Evolutionary conservation across 805 yeast species (phyloP).

Genomic region (Saturnispora silvae): DNA sequence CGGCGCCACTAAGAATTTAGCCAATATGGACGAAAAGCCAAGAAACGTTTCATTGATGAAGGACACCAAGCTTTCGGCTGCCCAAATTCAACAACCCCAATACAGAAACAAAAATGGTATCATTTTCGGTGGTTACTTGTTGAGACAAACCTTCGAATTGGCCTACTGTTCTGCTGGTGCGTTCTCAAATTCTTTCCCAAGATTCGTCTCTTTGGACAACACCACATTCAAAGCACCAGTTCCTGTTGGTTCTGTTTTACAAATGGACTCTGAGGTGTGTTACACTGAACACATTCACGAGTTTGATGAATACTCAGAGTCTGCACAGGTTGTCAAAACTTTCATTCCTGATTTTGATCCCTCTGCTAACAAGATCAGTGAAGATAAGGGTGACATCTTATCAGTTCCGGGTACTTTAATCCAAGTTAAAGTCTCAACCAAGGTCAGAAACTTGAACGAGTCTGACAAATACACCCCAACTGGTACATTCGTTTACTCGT

Average conservation of each 20-base stretch:
- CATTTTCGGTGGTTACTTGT: slow-evolving; percentile 90
- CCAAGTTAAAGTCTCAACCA: slow-evolving; percentile 82
- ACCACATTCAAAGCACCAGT: slow-evolving; percentile 91
- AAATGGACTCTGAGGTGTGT: slow-evolving; percentile 71
- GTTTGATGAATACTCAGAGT: slow-evolving; percentile 18
- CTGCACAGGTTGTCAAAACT: slow-evolving; percentile 16
- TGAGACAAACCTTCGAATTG: slow-evolving; percentile 86
- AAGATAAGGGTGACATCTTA: slow-evolving; percentile 47
- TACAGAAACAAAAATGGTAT: slow-evolving; percentile 90
- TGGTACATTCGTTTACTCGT: slow-evolving; percentile 83
- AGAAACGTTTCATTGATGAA: slow-evolving; percentile 52
- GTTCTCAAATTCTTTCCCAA: slow-evolving; percentile 72
- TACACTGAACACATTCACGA: slow-evolving; percentile 72
- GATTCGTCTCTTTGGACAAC: slow-evolving; percentile 83
- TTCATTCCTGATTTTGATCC: slow-evolving; percentile 40
- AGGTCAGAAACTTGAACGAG: slow-evolving; percentile 47
- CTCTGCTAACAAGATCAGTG: slow-evolving; percentile 43
- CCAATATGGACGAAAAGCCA: slow-evolving; percentile 30
- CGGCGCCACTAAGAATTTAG: slow-evolving; percentile 37
- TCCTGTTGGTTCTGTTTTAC: slow-evolving; percentile 86
- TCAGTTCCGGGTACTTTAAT: slow-evolving; percentile 76
- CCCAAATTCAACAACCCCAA: slow-evolving; percentile 92
- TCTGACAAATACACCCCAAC: slow-evolving; percentile 57
- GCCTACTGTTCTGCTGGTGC: slow-evolving; percentile 92
- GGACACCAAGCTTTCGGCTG: slow-evolving; percentile 60